Evolutionary conservation across 257 asterid genomes (phyloP).

Genomic region (Nicotiana tomentosiformis): DNA sequence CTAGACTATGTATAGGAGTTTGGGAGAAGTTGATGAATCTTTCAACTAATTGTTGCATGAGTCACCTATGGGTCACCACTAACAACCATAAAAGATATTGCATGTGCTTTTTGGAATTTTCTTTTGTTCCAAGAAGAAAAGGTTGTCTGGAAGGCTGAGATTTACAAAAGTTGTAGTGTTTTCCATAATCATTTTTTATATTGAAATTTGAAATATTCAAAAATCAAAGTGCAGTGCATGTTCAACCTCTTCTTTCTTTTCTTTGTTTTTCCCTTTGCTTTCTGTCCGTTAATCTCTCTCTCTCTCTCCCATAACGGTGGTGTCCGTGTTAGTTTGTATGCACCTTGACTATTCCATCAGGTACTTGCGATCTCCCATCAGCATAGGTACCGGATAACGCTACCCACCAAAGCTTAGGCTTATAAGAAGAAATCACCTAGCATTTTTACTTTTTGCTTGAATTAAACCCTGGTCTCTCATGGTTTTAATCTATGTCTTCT

Average conservation of each 20-base stretch:
- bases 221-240: background rate
- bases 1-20: constrained; percentile 13
- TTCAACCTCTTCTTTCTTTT: background rate
- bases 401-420: too few species aligned
- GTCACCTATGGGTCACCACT: constrained; percentile 9
- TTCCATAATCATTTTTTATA: background rate
- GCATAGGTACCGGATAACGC: too few species aligned
- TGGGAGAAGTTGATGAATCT: background rate
- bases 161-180: too few species aligned
- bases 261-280: background rate
- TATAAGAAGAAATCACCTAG: too few species aligned
- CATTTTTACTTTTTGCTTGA: too few species aligned
- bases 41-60: background rate
- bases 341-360: too few species aligned
- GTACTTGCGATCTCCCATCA: too few species aligned
- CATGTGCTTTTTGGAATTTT: background rate
- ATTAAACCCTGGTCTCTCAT: too few species aligned
- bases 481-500: too few species aligned
- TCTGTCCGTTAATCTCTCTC: background rate
- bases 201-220: background rate
- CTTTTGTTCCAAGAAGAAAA: background rate
- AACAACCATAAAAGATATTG: background rate
- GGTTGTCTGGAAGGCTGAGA: background rate
- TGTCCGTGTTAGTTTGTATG: too few species aligned
- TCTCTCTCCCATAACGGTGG: too few species aligned